Base-by-base conservation (phyloP, 2,329 filamentous ascomycete species). In the Penicillium sp. region DNA sequence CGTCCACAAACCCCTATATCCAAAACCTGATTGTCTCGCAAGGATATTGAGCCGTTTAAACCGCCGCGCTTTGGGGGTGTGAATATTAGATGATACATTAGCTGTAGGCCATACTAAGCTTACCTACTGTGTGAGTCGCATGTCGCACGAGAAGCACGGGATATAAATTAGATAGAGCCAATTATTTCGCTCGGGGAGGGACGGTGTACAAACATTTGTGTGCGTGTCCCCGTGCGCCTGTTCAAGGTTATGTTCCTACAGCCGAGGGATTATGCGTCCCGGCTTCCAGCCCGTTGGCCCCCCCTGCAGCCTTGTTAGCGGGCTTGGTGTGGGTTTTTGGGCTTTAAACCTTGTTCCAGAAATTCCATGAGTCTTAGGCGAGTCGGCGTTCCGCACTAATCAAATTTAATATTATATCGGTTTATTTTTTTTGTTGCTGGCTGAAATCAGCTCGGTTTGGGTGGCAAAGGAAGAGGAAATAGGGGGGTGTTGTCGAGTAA, bases 191-290 rank as follows among this genome's bases (percentile, higher is more conserved):
- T 43, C 40, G 6, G 19, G 50, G 38, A 25, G 46, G 21, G 8
- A 57, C 50, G 50, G 48, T 59, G 49, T 50, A 46, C 35, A 42
- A 57, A 56, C 25, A 37, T 29, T 6, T 25, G 33, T 38, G 33
- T 38, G 49, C 4, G 27, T 37, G 46, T 48, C 50, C 51, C 58
- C 53, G 58, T 60, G 58, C 48, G 49, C 48, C 27, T 45, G 27
- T 42, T 53, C 59, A 59, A 62, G 59, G 57, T 57, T 60, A 62
- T 55, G 59, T 57, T 53, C 56, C 58, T 60, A 54, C 48, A 57
- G 50, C 59, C 50, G 42, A 60, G 46, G 33, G 31, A 56, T 8
- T n/a, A 40, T 55, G 52, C 38, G 15, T 35, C 21, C 27, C 46
- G 46, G 53, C 31, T 54, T 53, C 55, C 55, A 57, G 33, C 58